Evolutionary conservation across 1,139 yeast genomes (phyloP), one percentile per base, ranked within the genome.

Genomic region (Taphrina wiesneri): DNA sequence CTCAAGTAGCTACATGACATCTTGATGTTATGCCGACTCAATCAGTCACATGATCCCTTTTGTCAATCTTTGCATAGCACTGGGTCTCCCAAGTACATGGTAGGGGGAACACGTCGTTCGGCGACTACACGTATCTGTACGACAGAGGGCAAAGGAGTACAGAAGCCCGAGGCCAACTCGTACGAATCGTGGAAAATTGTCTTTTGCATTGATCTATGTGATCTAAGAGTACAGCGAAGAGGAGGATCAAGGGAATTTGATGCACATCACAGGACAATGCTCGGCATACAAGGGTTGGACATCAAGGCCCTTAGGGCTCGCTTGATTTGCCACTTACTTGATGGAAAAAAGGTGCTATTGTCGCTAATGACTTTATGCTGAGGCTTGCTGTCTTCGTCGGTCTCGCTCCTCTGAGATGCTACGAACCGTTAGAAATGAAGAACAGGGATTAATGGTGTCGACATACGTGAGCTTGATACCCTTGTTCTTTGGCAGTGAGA

Each of bases 401-500:
- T 93, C 99, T 86, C 99, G 92, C 87, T 93, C 99, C 85, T 93
- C 99, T 79, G 98, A 85, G 30, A 66, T 66, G 56, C 52, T 56
- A n/a, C 62, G 13, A 15, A 4, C n/a, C 11, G 62, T 56, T 56
- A 56, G 62, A 15, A 36, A 21, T 6, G 23, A 41, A 2, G 11
- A 21, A 2, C 11, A 25, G 21, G 11, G 11, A 19, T 2, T 4
- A 17, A 41, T 17, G 21, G 13, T 1, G 28, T 92, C 91, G 77
- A 56, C 62, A 19, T 28, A 56, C 63, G 96, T 82, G 80, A 93
- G 88, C 86, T 92, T 93, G 82, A 93, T 89, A 89, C 99, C 99
- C 88, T 93, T 93, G 85, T 98, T 98, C 92, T 91, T 93, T 86
- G 99, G 99, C 82, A 93, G 86, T 72, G 97, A 90, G 80, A 93